Evolutionary conservation across 345 rosid species (phyloP), one percentile per base, ranked within the genome.

Genomic region (Boechera stricta): DNA sequence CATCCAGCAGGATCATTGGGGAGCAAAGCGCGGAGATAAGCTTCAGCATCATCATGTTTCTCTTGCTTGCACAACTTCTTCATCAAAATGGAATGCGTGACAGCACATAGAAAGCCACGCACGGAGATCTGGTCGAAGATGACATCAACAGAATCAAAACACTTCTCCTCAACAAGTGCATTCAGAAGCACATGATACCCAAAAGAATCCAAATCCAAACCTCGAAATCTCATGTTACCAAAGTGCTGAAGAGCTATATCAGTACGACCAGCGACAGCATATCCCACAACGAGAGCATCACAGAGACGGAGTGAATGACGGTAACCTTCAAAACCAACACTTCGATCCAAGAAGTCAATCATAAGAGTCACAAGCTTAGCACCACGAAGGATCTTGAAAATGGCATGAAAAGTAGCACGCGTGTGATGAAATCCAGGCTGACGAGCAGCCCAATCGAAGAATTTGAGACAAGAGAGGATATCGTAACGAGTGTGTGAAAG

Each of bases 361-460:
- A 85, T 75, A 52, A 85, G 53, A 15, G 83, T 55, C 79, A 74
- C 75, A 33, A 64, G 83, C 78, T 87, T 84, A 5, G 88, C 85
- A 32, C 55, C 73, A 1, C 87, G 77, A 5, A 92, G 87, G 81
- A 91, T 89, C 82, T 86, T 91, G 75, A 89, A 87, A 21, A 92
- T 83, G 31, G 98, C 92, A 26, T 84, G 78, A 66, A 80, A 91
- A 6, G 97, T 88, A 24, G 80, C 82, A 2, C 89, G 89, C 2
- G 96, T 85, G 67, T 90, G 99, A 55, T 60, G 38, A 45, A 84
- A 95, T 2, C 87, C 85, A 0, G 72, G 83, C 65, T 91, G 98
- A 10, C 82, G 86, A 16, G 96, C 96, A 2, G 90, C 97, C 99
- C 99, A 95, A 48, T 91, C 99, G 79, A 91, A 92, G 88, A 95